Conservation (phyloP, 768 basidiomycete genomes). For the Kockovaella imperatae region DNA sequence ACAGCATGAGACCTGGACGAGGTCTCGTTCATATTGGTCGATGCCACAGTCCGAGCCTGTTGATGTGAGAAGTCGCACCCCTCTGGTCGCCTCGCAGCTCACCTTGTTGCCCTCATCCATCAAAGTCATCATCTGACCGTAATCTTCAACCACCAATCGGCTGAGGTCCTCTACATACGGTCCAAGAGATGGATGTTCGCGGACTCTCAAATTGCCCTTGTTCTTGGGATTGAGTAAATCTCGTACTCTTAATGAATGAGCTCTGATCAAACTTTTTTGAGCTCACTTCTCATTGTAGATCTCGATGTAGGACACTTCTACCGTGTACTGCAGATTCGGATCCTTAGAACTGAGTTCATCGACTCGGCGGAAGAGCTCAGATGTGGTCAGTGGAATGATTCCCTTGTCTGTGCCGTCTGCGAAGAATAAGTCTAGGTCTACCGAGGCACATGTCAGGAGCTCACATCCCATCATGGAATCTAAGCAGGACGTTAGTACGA, state of each 20-base stretch:
- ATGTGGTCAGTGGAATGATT: constrained; percentile 92
- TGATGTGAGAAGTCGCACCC: not conserved
- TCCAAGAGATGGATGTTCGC: constrained; percentile 78
- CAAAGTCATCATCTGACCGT: constrained; percentile 95
- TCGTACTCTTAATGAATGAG: constrained; percentile 62
- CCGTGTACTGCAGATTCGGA: constrained; percentile 68
- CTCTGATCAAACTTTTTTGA: not conserved
- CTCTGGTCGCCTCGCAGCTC: no score
- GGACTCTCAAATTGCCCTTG: constrained; percentile 86
- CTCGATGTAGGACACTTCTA: constrained; percentile 98
- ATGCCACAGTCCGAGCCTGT: constrained; percentile 84
- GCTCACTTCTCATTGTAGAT: constrained; percentile 43
- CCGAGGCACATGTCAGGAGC: constrained; percentile 15
- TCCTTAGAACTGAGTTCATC: constrained; percentile 57
- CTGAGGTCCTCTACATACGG: constrained; percentile 99
- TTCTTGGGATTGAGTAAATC: constrained; percentile 97
- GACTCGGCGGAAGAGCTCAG: constrained; percentile 81
- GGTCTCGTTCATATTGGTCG: constrained; percentile 99
- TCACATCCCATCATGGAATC: constrained; percentile 49
- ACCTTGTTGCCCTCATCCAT: constrained; percentile 99
- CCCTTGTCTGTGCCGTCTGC: constrained; percentile 90
- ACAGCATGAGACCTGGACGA: constrained; percentile 97
- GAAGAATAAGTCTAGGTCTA: not conserved
- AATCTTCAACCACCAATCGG: constrained; percentile 80
- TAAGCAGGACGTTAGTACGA: constrained; percentile 9